A percentile compares a stretch with the other conserved stretches of the same genome.
phyloP scores from a whole-genome alignment of 495 filamentous ascomycete species.

The Neurospora sp. region DNA sequence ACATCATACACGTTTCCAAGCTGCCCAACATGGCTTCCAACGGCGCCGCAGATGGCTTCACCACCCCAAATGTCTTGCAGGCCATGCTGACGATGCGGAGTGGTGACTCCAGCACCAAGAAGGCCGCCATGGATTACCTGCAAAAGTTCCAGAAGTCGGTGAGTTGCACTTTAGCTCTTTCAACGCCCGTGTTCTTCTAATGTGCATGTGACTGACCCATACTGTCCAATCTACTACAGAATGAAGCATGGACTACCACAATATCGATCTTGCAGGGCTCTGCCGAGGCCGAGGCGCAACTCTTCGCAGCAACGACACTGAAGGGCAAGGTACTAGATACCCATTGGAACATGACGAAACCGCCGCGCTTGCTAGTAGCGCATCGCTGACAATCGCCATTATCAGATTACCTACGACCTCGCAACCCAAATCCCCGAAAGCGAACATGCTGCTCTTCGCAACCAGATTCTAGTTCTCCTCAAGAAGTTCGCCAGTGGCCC shows the following conservation, averaged over 20 bases:
- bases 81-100: slow-evolving; percentile 89
- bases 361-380: background rate
- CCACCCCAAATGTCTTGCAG: slow-evolving; percentile 60
- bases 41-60: slow-evolving; percentile 57
- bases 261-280: slow-evolving; percentile 73
- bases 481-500: slow-evolving; percentile 71
- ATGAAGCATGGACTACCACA: slow-evolving; percentile 83
- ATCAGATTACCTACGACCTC: slow-evolving; percentile 42
- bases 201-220: background rate
- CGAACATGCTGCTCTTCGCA: slow-evolving; percentile 64
- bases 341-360: background rate
- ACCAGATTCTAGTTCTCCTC: slow-evolving; percentile 71
- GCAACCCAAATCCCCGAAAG: slow-evolving; percentile 62
- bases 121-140: slow-evolving; percentile 79
- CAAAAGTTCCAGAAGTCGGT: slow-evolving; percentile 98
- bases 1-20: background rate
- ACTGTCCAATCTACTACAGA: slow-evolving; percentile 31
- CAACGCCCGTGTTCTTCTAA: background rate
- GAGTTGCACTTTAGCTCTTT: slow-evolving; percentile 30
- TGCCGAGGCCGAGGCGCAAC: slow-evolving; percentile 68
- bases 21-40: slow-evolving; percentile 57
- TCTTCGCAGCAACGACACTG: slow-evolving; percentile 93
- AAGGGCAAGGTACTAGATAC: slow-evolving; percentile 75
- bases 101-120: slow-evolving; percentile 72
- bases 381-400: background rate